phyloP scores from a whole-genome alignment of 2,329 filamentous ascomycete species.

The Trichoderma semiorbis region DNA sequence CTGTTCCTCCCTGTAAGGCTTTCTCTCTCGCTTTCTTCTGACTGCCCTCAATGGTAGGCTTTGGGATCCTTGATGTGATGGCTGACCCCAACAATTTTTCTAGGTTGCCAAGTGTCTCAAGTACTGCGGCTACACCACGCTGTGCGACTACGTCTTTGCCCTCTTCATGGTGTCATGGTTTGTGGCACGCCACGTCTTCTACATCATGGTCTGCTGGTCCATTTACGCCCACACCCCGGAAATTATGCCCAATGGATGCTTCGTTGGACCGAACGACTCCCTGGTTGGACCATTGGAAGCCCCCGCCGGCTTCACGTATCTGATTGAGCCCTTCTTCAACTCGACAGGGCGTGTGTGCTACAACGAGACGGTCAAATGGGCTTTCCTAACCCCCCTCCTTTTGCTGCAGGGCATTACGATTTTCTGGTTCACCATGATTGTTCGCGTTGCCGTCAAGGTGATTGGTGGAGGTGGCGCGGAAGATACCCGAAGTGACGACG shows the following conservation, averaged over 20 bases:
- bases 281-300: conserved; percentile 51
- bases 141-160: conserved; percentile 81
- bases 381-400: conserved; percentile 73
- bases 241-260: conserved; percentile 68
- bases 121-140: conserved; percentile 71
- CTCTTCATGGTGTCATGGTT: conserved; percentile 87
- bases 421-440: conserved; percentile 86
- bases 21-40: conserved; percentile 13
- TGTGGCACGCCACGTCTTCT: conserved; percentile 75
- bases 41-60: background rate
- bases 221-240: conserved; percentile 64
- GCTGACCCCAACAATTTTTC: background rate
- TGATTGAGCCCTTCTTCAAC: conserved; percentile 71
- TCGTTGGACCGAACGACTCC: conserved; percentile 54
- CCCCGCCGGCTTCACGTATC: conserved; percentile 53
- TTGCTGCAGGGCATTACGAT: conserved; percentile 76
- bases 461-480: conserved; percentile 74
- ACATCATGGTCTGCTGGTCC: conserved; percentile 77
- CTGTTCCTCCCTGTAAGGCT: conserved; percentile 73
- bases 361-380: conserved; percentile 68
- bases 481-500: conserved; percentile 83
- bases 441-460: conserved; percentile 77
- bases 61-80: background rate
- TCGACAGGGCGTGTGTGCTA: conserved; percentile 75
- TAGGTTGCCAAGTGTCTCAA: conserved; percentile 91